Percentiles rank a stretch among this genome's conserved stretches.
phyloP scores from a whole-genome alignment of 2,329 filamentous ascomycete genomes.

The Clonostachys chloroleuca region DNA sequence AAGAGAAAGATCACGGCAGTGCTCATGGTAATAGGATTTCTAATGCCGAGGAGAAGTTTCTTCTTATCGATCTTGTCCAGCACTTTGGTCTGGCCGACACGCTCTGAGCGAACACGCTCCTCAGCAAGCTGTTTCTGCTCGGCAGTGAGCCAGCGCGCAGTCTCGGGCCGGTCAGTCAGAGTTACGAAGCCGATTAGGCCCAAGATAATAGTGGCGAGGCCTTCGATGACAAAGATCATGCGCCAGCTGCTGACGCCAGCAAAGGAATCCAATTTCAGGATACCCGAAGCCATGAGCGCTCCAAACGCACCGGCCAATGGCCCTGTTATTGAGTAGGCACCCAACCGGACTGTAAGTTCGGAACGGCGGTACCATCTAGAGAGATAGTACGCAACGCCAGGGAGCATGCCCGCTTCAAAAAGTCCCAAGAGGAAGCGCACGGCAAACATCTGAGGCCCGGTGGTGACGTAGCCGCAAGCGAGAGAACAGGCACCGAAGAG shows the following conservation, averaged over 20 bases:
- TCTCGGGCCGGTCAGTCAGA: constrained; percentile 33
- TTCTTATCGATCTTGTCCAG: constrained; percentile 56
- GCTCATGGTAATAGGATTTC: constrained; percentile 46
- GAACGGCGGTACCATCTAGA: constrained; percentile 73
- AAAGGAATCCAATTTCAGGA: constrained; percentile 67
- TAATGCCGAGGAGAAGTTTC: constrained; percentile 58
- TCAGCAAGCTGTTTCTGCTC: constrained; percentile 49
- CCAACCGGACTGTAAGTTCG: constrained; percentile 68
- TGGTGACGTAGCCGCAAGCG: constrained; percentile 62
- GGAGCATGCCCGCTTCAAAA: constrained; percentile 67
- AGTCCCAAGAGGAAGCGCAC: constrained; percentile 66
- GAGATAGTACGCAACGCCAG: constrained; percentile 63
- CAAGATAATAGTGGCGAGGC: constrained; percentile 33
- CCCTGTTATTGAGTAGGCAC: constrained; percentile 67
- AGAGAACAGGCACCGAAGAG: constrained; percentile 66
- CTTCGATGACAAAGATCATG: constrained; percentile 61
- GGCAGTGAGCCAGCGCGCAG: constrained; percentile 53
- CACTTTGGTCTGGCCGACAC: constrained; percentile 55
- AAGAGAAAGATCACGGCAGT: constrained; percentile 56
- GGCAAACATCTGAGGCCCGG: constrained; percentile 59
- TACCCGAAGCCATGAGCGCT: constrained; percentile 68
- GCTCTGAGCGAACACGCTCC: constrained; percentile 64
- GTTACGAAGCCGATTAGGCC: constrained; percentile 25
- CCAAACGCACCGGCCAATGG: constrained; percentile 70
- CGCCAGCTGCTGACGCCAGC: constrained; percentile 64